These are phyloP conservation scores for Pezicula radicicola DNA, from an alignment of 2,329 filamentous ascomycete species.

Conservation along the genomic window DNA sequence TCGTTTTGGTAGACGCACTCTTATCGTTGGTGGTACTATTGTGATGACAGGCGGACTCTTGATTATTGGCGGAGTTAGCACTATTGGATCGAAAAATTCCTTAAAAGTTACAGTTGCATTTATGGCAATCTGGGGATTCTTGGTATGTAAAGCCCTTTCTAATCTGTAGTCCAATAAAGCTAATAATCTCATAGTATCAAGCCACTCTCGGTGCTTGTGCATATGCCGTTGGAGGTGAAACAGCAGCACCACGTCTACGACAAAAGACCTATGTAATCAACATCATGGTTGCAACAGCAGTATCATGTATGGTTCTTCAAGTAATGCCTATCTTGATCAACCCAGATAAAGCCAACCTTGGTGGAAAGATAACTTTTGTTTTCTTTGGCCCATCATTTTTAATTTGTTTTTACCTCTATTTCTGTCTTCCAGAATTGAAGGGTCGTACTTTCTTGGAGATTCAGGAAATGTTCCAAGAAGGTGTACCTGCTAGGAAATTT, in stretches of 20 bases:
- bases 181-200: constrained; percentile 6
- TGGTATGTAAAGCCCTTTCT: constrained; percentile 2
- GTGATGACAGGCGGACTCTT: constrained; percentile 26
- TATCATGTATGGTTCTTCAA: constrained; percentile 27
- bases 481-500: constrained; percentile 12
- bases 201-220: constrained; percentile 27
- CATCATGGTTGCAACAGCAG: constrained; percentile 27
- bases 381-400: constrained; percentile 28
- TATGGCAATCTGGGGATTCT: background rate
- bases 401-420: constrained; percentile 21
- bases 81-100: constrained; percentile 17
- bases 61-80: constrained; percentile 29
- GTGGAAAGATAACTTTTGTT: constrained; percentile 31
- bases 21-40: constrained; percentile 27
- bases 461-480: constrained; percentile 17
- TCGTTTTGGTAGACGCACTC: constrained; percentile 25
- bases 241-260: constrained; percentile 24
- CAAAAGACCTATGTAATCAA: constrained; percentile 33
- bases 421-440: constrained; percentile 20
- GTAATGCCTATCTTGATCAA: constrained; percentile 30
- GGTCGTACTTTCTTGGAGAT: constrained; percentile 16
- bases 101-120: background rate
- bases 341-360: constrained; percentile 28
- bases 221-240: constrained; percentile 29
- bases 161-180: constrained; percentile 19